Conservation (phyloP, 2,329 filamentous ascomycete genomes). For the Pseudogymnoascus pannorum region DNA sequence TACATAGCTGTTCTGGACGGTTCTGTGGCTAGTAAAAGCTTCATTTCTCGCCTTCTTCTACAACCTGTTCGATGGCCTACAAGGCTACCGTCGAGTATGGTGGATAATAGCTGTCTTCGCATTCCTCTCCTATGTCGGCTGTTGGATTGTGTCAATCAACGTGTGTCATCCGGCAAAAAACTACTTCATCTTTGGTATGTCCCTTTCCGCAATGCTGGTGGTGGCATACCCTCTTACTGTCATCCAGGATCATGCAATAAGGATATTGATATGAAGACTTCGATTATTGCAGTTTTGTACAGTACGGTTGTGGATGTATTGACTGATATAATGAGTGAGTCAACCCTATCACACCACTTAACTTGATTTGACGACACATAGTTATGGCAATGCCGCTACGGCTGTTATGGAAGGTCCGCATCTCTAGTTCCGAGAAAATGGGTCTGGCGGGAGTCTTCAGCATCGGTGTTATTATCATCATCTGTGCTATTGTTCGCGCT, state of each 20-base stretch:
- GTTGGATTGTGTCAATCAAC: background rate
- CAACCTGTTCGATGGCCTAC: conserved; percentile 2
- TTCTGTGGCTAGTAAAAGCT: conserved; percentile 10
- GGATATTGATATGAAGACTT: background rate
- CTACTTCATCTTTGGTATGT: background rate
- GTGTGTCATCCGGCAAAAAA: background rate
- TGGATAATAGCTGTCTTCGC: background rate
- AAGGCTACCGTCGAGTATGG: conserved; percentile 6
- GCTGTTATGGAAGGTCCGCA: background rate
- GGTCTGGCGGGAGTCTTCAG: background rate
- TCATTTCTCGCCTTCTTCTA: conserved; percentile 11
- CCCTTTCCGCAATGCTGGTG: background rate
- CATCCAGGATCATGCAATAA: background rate
- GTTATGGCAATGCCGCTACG: background rate
- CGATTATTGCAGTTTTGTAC: background rate
- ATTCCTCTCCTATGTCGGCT: background rate
- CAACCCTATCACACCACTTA: background rate
- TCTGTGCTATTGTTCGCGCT: background rate
- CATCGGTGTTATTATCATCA: background rate
- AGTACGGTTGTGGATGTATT: background rate
- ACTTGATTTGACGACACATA: background rate
- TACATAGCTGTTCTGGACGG: conserved; percentile 6
- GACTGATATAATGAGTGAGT: background rate
- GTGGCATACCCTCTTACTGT: background rate
- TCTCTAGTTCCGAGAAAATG: background rate